Conservation (phyloP, 2,329 filamentous ascomycete genomes). For the Fusarium sp. region DNA sequence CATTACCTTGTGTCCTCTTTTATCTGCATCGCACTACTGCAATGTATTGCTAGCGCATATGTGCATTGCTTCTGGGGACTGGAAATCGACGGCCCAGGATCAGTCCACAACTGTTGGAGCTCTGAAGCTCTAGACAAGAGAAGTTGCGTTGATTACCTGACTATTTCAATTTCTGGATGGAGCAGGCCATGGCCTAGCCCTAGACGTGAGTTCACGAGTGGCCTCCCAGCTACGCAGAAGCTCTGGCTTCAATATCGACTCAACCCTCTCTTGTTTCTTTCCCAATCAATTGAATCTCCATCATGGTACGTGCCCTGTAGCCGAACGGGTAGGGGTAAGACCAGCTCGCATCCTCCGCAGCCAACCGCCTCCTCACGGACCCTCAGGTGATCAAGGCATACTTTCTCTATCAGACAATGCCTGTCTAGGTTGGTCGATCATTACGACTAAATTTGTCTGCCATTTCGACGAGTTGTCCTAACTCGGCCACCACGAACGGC, state of each 20-base stretch:
- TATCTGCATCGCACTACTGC: conserved; percentile 45
- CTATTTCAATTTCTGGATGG: not conserved
- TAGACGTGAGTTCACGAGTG: not conserved
- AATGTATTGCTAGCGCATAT: conserved; percentile 37
- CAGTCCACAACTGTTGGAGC: conserved; percentile 12
- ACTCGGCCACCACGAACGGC: conserved; percentile 23
- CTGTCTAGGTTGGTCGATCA: conserved; percentile 44
- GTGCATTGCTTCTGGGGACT: conserved; percentile 28
- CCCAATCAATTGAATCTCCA: conserved; percentile 22
- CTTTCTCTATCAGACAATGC: conserved; percentile 39
- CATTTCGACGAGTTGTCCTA: conserved; percentile 14
- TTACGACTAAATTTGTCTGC: conserved; percentile 28
- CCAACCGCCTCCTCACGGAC: conserved; percentile 40
- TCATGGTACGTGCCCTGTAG: conserved; percentile 24
- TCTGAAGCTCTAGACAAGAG: not conserved
- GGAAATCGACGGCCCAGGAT: conserved; percentile 35
- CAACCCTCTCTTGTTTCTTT: conserved; percentile 35
- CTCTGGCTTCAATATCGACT: not conserved
- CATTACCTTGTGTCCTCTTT: conserved; percentile 24
- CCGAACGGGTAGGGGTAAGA: conserved; percentile 36
- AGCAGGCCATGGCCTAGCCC: not conserved
- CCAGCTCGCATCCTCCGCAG: conserved; percentile 39
- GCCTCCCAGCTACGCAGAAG: not conserved
- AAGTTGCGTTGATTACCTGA: not conserved
- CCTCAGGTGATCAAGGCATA: conserved; percentile 39